phyloP scores from a whole-genome alignment of 169 alveolate genomes.

The Cryptosporidium baileyi region DNA sequence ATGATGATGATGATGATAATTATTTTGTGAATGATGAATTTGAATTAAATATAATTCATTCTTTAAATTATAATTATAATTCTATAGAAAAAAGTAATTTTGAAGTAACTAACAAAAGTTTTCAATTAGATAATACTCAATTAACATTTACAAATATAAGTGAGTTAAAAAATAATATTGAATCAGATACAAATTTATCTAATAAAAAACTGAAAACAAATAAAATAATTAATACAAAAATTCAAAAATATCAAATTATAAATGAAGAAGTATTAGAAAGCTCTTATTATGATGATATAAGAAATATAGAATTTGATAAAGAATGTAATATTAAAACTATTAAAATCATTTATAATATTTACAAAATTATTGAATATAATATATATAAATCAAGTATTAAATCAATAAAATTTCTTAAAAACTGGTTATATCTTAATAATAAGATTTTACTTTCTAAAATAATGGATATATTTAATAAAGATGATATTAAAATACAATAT shows the following conservation, averaged over 20 bases:
- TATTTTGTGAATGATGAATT: constrained; percentile 45
- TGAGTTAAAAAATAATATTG: background rate
- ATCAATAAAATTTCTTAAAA: background rate
- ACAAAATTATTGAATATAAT: constrained; percentile 20
- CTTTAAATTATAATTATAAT: background rate
- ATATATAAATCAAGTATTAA: constrained; percentile 7
- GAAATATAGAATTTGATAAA: background rate
- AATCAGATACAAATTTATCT: background rate
- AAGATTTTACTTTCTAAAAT: background rate
- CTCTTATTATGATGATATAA: background rate
- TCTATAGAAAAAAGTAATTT: constrained; percentile 24
- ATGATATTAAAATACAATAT: constrained; percentile 16
- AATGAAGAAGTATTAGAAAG: constrained; percentile 18
- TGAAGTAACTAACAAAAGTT: constrained; percentile 27
- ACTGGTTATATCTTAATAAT: constrained; percentile 12
- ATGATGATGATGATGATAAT: constrained; percentile 39
- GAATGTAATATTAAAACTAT: background rate
- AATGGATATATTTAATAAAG: constrained; percentile 19
- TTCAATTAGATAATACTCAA: constrained; percentile 34
- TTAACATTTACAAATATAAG: background rate
- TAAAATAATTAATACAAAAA: background rate
- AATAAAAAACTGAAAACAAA: constrained; percentile 1
- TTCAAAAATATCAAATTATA: background rate
- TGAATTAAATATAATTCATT: background rate
- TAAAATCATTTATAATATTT: background rate